A percentile compares a stretch with the other conserved stretches of the same genome.
These are phyloP conservation scores for Samsoniella hepiali DNA, from an alignment of 2,329 filamentous ascomycete genomes.

Conservation along the genomic window DNA sequence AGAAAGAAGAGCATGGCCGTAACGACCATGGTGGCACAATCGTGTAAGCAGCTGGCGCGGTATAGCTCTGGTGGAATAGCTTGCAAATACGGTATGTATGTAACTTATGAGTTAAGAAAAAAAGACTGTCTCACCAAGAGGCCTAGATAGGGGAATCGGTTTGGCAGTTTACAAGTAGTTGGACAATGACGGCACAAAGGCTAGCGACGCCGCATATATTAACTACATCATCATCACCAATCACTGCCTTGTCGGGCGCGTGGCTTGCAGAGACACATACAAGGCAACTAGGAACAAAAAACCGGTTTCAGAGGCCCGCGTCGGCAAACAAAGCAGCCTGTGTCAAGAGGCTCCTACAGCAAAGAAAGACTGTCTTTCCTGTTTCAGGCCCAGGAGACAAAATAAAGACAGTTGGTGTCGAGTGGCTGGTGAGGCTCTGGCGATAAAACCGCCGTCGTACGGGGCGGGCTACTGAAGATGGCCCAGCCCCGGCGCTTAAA, in stretches of 20 bases:
- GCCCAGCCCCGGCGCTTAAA: not conserved
- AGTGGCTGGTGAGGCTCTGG: not conserved
- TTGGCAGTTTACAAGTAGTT: not conserved
- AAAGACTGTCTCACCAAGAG: not conserved
- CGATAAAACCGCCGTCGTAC: constrained; percentile 7
- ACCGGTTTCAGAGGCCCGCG: not conserved
- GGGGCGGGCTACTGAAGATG: not conserved
- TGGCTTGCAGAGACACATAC: constrained; percentile 1
- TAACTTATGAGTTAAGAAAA: not conserved
- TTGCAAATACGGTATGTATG: no score
- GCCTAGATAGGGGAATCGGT: not conserved
- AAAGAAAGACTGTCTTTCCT: not conserved
- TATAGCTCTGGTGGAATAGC: not conserved
- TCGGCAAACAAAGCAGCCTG: not conserved
- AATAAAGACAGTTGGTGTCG: not conserved
- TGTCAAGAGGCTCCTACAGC: not conserved
- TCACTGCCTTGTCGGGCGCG: not conserved
- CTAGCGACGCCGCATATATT: not conserved
- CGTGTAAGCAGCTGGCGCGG: not conserved
- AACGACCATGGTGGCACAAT: not conserved
- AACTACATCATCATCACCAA: constrained; percentile 15
- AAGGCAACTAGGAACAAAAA: not conserved
- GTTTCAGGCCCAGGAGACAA: not conserved
- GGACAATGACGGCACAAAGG: not conserved
- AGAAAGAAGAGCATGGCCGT: not conserved